These are phyloP conservation scores for Cyberlindnera misumaiensis DNA, from an alignment of 805 yeast species.

Conservation along the genomic window DNA sequence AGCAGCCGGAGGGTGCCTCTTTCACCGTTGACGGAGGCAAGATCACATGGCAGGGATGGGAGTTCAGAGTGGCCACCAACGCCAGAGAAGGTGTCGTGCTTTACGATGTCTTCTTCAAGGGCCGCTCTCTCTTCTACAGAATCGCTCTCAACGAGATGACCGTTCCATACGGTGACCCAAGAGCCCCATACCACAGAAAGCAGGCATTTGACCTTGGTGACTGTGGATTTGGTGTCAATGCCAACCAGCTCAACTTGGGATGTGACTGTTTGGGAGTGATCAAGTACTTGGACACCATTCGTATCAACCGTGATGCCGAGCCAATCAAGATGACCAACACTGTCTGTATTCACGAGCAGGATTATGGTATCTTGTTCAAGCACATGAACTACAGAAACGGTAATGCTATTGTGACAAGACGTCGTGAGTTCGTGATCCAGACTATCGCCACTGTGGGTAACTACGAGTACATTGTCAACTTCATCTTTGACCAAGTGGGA, in stretches of 20 bases:
- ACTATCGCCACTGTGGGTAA: slow-evolving; percentile 81
- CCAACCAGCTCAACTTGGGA: slow-evolving; percentile 62
- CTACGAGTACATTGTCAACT: slow-evolving; percentile 71
- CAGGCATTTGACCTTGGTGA: slow-evolving; percentile 86
- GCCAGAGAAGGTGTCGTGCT: slow-evolving; percentile 76
- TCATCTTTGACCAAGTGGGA: slow-evolving; percentile 72
- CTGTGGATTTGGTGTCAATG: slow-evolving; percentile 72
- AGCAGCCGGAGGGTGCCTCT: slow-evolving; percentile 78
- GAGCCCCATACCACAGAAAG: slow-evolving; percentile 78
- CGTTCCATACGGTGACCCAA: slow-evolving; percentile 82
- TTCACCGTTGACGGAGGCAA: slow-evolving; percentile 53
- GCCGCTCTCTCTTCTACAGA: slow-evolving; percentile 70
- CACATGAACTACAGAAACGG: slow-evolving; percentile 75
- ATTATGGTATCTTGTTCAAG: slow-evolving; percentile 68
- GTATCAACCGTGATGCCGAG: slow-evolving; percentile 52
- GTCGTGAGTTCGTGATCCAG: slow-evolving; percentile 73
- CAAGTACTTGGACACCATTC: slow-evolving; percentile 60
- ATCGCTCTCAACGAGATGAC: slow-evolving; percentile 77
- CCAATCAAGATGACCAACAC: slow-evolving; percentile 60
- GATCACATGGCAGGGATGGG: slow-evolving; percentile 81
- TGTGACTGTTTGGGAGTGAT: slow-evolving; percentile 81
- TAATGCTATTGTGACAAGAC: slow-evolving; percentile 59
- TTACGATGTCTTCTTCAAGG: slow-evolving; percentile 68
- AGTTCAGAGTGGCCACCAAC: slow-evolving; percentile 61
- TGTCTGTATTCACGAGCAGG: slow-evolving; percentile 77